phyloP scores from a whole-genome alignment of 2,329 filamentous ascomycete genomes.

The Chaetomium sp. region DNA sequence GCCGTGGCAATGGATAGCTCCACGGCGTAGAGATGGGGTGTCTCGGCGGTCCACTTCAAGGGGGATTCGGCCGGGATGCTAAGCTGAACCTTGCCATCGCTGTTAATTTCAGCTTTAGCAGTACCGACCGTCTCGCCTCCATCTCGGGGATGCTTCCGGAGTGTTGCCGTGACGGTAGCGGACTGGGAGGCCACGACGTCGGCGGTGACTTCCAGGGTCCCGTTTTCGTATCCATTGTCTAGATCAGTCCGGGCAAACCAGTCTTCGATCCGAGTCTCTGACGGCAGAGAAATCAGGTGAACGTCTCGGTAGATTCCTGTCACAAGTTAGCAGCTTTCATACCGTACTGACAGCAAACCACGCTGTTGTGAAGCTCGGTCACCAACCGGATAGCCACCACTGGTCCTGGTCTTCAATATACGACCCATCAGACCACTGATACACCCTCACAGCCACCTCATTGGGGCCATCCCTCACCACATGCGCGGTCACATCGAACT shows the following conservation, averaged over 20 bases:
- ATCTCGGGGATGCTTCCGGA: constrained; percentile 36
- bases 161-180: constrained; percentile 35
- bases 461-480: constrained; percentile 41
- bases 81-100: constrained; percentile 33
- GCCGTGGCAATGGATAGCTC: constrained; percentile 34
- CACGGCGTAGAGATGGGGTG: constrained; percentile 53
- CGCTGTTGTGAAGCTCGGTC: not conserved
- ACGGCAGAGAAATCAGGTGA: constrained; percentile 51
- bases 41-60: constrained; percentile 63
- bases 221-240: constrained; percentile 44
- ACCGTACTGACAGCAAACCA: not conserved
- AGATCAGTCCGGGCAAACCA: constrained; percentile 50
- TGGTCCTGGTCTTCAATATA: constrained; percentile 67
- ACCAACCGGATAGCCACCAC: constrained; percentile 56
- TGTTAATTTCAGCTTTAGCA: constrained; percentile 24
- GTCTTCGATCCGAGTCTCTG: constrained; percentile 46
- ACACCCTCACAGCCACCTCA: constrained; percentile 57
- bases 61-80: constrained; percentile 45
- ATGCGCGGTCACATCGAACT: constrained; percentile 58
- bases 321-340: not conserved
- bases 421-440: constrained; percentile 62
- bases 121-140: constrained; percentile 27
- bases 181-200: constrained; percentile 32
- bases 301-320: constrained; percentile 61
- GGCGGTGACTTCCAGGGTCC: constrained; percentile 44